Percentiles rank a stretch among this genome's conserved stretches.
phyloP scores from a whole-genome alignment of 768 basidiomycete species.

The Porpolomopsis calyptriformis region DNA sequence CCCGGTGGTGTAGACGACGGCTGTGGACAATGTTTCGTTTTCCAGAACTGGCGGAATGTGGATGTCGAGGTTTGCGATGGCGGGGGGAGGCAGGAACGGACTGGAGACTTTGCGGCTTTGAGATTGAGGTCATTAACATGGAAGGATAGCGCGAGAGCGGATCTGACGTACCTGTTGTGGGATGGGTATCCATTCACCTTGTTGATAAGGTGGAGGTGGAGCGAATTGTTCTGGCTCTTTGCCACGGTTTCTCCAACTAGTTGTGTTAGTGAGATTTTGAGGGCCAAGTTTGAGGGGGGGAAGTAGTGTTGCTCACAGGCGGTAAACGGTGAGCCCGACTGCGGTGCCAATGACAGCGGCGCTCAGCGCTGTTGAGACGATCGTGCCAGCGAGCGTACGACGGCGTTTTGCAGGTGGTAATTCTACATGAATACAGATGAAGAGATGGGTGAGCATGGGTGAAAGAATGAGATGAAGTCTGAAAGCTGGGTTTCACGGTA shows the following conservation, averaged over 20 bases:
- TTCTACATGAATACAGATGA: constrained; percentile 52
- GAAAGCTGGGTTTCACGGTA: constrained; percentile 6
- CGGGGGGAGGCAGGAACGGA: constrained; percentile 30
- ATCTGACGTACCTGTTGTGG: constrained; percentile 4
- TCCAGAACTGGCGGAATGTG: constrained; percentile 16
- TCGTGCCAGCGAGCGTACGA: constrained; percentile 61
- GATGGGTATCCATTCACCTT: constrained; percentile 43
- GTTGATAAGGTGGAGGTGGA: constrained; percentile 60
- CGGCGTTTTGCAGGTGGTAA: constrained; percentile 68
- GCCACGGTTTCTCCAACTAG: constrained; percentile 72
- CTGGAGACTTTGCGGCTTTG: constrained; percentile 22
- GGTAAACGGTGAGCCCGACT: constrained; percentile 78
- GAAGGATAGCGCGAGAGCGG: neutral
- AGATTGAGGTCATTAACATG: neutral
- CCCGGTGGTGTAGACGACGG: constrained; percentile 23
- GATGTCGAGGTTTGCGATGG: constrained; percentile 27
- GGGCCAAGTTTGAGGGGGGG: neutral
- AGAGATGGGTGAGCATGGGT: constrained; percentile 18
- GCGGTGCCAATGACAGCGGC: constrained; percentile 81
- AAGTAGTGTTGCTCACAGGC: constrained; percentile 47
- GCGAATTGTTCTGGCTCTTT: constrained; percentile 34
- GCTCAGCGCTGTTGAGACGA: constrained; percentile 74
- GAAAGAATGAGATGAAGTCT: constrained; percentile 8
- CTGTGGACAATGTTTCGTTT: constrained; percentile 22
- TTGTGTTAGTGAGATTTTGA: constrained; percentile 2